Evolutionary conservation across 208 protist genomes (phyloP).

Genomic region (Phytomonas sp.): DNA sequence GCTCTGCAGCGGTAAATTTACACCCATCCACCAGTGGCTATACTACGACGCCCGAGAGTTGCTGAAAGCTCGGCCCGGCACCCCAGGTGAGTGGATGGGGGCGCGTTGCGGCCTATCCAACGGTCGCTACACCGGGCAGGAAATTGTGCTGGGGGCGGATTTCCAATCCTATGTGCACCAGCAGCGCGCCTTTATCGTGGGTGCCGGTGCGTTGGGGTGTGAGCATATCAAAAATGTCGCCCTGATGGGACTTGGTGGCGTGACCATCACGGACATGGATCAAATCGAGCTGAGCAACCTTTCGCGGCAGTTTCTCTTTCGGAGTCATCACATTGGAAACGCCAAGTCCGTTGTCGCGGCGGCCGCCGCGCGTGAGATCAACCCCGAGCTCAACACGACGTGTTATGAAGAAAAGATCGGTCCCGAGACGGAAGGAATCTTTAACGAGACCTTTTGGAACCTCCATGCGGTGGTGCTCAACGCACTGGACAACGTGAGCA

Average conservation of each 20-base stretch:
- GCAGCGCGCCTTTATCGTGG: slow-evolving; percentile 93
- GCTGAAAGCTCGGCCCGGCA: slow-evolving; percentile 34
- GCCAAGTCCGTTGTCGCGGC: slow-evolving; percentile 94
- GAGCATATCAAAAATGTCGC: slow-evolving; percentile 99
- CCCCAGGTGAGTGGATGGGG: slow-evolving; percentile 14
- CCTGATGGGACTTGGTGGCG: slow-evolving; percentile 93
- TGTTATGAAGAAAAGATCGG: slow-evolving; percentile 90
- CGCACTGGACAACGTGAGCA: slow-evolving; percentile 98
- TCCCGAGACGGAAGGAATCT: slow-evolving; percentile 93
- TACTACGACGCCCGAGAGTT: slow-evolving; percentile 95
- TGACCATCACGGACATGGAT: slow-evolving; percentile 99
- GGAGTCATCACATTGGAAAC: slow-evolving; percentile 91
- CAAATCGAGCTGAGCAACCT: slow-evolving; percentile 99
- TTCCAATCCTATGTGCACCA: slow-evolving; percentile 82
- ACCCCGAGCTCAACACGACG: slow-evolving; percentile 81
- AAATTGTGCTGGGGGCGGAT: slow-evolving; percentile 91
- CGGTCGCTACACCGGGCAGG: slow-evolving; percentile 93
- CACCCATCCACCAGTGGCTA: slow-evolving; percentile 93
- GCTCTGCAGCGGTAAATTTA: slow-evolving; percentile 93
- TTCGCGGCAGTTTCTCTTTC: slow-evolving; percentile 99
- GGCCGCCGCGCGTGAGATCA: slow-evolving; percentile 90
- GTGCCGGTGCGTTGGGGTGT: slow-evolving; percentile 97
- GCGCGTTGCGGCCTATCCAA: neutral
- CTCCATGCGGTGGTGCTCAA: slow-evolving; percentile 94
- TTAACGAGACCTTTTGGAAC: slow-evolving; percentile 95